phyloP scores from a whole-genome alignment of 495 filamentous ascomycete genomes.

The Hypoxylon rickii region DNA sequence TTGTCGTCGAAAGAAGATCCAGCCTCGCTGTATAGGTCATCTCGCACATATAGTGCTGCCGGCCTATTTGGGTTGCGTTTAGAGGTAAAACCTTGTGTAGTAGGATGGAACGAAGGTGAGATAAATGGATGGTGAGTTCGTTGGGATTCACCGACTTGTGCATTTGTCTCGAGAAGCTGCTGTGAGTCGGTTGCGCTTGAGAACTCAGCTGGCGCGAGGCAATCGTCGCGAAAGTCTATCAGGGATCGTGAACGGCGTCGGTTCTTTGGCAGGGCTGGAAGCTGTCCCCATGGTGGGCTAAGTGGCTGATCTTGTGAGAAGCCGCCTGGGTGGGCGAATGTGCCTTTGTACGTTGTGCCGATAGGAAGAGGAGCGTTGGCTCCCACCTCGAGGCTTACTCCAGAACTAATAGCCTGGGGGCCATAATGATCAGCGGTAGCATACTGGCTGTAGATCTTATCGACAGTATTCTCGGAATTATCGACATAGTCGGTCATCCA shows the following conservation, averaged over 20 bases:
- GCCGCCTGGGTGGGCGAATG: no score
- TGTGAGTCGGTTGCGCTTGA: slow-evolving; percentile 31
- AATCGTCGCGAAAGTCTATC: not conserved
- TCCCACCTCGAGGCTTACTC: no score
- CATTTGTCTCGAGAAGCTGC: slow-evolving; percentile 29
- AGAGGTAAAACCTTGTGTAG: no score
- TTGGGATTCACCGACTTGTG: slow-evolving; percentile 20
- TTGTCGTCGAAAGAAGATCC: slow-evolving; percentile 1
- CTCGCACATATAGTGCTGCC: slow-evolving; percentile 9
- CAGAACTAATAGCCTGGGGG: no score
- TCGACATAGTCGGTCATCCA: slow-evolving; percentile 3
- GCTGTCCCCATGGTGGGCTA: no score
- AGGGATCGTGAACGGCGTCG: slow-evolving; percentile 6
- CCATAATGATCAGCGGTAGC: no score
- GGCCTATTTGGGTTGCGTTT: not conserved
- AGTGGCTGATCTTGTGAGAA: not conserved
- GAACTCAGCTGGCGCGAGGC: not conserved
- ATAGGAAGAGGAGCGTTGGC: not conserved
- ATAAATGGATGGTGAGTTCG: not conserved
- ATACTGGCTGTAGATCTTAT: slow-evolving; percentile 40
- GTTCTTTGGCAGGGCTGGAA: not conserved
- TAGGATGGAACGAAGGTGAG: slow-evolving; percentile 7
- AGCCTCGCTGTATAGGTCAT: slow-evolving; percentile 17
- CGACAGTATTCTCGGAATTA: slow-evolving; percentile 37
- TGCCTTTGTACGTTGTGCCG: no score